These are phyloP conservation scores for Aureobasidium sp. DNA, from an alignment of 2,329 filamentous ascomycete species.

Conservation along the genomic window DNA sequence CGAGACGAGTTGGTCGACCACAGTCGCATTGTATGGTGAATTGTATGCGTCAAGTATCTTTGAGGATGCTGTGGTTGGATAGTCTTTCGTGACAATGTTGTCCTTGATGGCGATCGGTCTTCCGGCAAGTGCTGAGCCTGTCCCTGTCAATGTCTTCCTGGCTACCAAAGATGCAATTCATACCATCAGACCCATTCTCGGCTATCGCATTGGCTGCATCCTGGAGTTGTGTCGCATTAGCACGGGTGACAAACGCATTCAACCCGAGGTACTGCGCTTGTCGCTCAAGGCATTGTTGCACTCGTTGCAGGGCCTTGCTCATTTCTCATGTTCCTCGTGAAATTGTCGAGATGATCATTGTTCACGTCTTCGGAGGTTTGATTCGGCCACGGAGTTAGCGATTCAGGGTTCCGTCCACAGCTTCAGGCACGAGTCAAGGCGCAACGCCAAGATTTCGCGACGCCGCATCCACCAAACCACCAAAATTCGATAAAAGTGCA, in stretches of 20 bases:
- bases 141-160: not conserved
- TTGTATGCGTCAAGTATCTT: conserved; percentile 56
- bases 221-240: conserved; percentile 1
- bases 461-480: not conserved
- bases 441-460: not conserved
- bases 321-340: conserved; percentile 7
- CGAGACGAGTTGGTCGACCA: conserved; percentile 58
- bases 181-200: not conserved
- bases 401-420: not conserved
- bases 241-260: conserved; percentile 13
- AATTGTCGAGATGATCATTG: not conserved
- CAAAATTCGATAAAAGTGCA: not conserved
- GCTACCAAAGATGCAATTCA: not conserved
- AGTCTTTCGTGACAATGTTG: conserved; percentile 39
- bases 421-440: not conserved
- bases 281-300: conserved; percentile 9
- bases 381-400: not conserved
- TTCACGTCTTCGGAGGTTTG: not conserved
- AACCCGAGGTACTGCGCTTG: not conserved
- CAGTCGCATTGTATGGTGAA: conserved; percentile 75
- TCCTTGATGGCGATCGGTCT: conserved; percentile 40
- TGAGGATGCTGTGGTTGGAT: conserved; percentile 72
- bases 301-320: conserved; percentile 4
- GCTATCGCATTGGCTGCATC: not conserved
- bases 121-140: conserved; percentile 20